Evolutionary conservation across 1,284 basidiomycete species (phyloP).

Genomic region (Inonotus obliquus): DNA sequence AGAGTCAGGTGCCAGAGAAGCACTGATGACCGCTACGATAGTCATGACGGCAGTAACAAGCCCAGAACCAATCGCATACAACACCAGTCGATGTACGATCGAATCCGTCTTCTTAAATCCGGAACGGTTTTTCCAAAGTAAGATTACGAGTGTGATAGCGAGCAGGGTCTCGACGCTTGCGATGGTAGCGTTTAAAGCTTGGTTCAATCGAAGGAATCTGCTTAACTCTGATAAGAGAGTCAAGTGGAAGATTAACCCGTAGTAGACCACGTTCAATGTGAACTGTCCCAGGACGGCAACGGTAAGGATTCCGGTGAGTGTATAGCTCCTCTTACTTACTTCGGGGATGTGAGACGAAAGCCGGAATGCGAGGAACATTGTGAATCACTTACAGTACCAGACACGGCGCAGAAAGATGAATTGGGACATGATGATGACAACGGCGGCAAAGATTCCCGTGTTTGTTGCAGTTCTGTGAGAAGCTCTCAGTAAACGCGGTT

Average conservation of each 20-base stretch:
- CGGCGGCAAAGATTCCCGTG: background rate
- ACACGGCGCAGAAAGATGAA: background rate
- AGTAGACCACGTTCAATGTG: background rate
- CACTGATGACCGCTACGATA: background rate
- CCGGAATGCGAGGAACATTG: background rate
- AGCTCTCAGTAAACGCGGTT: background rate
- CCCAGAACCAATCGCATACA: slow-evolving; percentile 4
- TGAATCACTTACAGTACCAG: background rate
- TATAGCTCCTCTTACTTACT: slow-evolving; percentile 4
- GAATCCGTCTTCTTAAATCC: slow-evolving; percentile 10
- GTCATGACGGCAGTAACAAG: background rate
- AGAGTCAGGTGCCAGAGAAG: background rate
- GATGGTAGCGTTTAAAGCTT: background rate
- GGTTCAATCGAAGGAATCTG: background rate
- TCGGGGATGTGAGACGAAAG: background rate
- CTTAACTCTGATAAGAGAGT: background rate
- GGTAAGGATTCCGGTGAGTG: background rate
- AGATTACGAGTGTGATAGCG: background rate
- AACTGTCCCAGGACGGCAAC: background rate
- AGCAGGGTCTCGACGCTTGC: background rate
- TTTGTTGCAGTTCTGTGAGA: background rate
- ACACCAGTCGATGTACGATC: background rate
- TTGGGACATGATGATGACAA: background rate
- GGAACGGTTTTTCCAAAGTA: background rate
- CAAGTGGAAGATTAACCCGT: background rate